Conservation (phyloP, 164 flowering plant species). For the Vitis rotundifolia region DNA sequence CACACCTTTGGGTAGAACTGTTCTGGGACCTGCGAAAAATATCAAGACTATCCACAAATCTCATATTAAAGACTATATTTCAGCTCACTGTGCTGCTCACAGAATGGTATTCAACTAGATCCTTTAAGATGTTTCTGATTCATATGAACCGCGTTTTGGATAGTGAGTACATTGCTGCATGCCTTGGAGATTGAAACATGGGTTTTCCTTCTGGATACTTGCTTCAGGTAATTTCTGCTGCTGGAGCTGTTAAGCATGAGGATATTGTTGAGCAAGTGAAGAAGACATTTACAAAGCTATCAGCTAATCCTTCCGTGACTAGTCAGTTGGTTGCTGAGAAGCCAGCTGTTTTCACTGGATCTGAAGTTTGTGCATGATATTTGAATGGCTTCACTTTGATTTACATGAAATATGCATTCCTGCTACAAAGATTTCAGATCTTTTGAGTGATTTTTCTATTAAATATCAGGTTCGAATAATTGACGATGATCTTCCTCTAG, state of each 20-base stretch:
- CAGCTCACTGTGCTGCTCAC: slow-evolving; percentile 86
- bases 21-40: slow-evolving; percentile 89
- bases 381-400: neutral
- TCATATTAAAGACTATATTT: slow-evolving; percentile 71
- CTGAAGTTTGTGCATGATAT: slow-evolving; percentile 62
- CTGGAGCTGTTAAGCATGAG: slow-evolving; percentile 97
- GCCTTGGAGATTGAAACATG: neutral
- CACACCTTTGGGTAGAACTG: slow-evolving; percentile 89
- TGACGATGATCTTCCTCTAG: slow-evolving; percentile 86
- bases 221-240: slow-evolving; percentile 78
- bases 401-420: too few species aligned
- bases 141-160: neutral
- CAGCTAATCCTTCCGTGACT: slow-evolving; percentile 78
- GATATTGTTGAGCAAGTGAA: slow-evolving; percentile 88
- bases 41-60: slow-evolving; percentile 68
- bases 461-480: slow-evolving; percentile 75
- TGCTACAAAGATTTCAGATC: too few species aligned
- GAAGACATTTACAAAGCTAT: slow-evolving; percentile 74
- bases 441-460: neutral
- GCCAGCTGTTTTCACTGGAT: slow-evolving; percentile 90
- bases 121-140: neutral
- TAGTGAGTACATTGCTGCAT: neutral
- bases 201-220: neutral
- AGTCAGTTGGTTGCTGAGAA: slow-evolving; percentile 70
- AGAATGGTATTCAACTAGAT: slow-evolving; percentile 63